Conservation (phyloP, 2,329 filamentous ascomycete species). For the Ilyonectria sp. region DNA sequence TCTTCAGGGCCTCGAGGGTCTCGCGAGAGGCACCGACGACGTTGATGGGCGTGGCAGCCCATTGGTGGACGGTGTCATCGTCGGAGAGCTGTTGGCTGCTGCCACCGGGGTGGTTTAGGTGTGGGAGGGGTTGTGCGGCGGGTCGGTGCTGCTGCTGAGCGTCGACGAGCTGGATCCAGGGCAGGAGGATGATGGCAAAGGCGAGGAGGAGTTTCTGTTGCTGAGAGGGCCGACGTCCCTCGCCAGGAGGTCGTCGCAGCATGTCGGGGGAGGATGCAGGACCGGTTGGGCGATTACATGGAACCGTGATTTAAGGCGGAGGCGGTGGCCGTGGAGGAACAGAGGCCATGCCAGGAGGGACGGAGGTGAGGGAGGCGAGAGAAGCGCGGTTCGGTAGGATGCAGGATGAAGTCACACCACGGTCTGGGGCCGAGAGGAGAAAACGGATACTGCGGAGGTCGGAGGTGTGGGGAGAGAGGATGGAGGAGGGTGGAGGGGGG, state of each 20-base stretch:
- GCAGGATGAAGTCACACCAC: slow-evolving; percentile 48
- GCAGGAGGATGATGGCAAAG: slow-evolving; percentile 71
- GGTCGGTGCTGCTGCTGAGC: slow-evolving; percentile 75
- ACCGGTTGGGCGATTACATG: slow-evolving; percentile 43
- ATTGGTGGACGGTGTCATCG: slow-evolving; percentile 49
- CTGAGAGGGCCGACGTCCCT: slow-evolving; percentile 64
- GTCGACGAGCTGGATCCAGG: slow-evolving; percentile 69
- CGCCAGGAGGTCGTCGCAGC: slow-evolving; percentile 78
- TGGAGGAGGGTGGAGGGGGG: slow-evolving; percentile 2
- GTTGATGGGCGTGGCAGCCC: slow-evolving; percentile 51
- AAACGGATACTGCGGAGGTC: slow-evolving; percentile 37
- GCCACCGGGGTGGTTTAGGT: slow-evolving; percentile 41
- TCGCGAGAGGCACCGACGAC: slow-evolving; percentile 49
- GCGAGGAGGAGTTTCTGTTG: slow-evolving; percentile 67
- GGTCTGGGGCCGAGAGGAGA: slow-evolving; percentile 19
- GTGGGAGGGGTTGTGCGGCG: slow-evolving; percentile 38
- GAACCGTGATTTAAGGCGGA: slow-evolving; percentile 38
- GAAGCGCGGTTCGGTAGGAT: slow-evolving; percentile 28
- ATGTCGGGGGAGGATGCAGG: slow-evolving; percentile 56
- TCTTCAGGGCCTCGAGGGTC: slow-evolving; percentile 47
- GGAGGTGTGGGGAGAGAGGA: slow-evolving; percentile 10
- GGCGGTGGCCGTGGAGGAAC: slow-evolving; percentile 30
- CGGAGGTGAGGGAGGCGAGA: slow-evolving; percentile 8
- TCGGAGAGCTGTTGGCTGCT: slow-evolving; percentile 48
- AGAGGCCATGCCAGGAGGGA: slow-evolving; percentile 40